Base-by-base conservation (phyloP, 2,329 filamentous ascomycete genomes). In the Aspergillus ochraceoroseus region DNA sequence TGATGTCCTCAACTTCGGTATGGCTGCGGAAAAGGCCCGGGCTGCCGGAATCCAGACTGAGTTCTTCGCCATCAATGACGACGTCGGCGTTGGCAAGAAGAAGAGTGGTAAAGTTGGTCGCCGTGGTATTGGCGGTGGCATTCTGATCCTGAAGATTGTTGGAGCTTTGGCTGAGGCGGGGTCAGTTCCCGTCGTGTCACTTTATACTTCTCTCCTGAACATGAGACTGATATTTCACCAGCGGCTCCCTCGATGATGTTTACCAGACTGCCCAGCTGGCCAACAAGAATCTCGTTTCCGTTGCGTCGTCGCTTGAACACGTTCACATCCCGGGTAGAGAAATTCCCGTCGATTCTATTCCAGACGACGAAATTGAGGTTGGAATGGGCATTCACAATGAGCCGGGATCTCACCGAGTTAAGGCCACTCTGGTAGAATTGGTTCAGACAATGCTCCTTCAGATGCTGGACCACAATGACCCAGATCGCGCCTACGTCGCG, bases 51-150 rank as follows among this genome's bases (percentile, higher is more conserved):
- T 87, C 15, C 68, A 80, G 12, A 85, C 86, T 0, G 85, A 94
- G 61, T 94, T 95, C 83, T 80, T 94, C 7, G 84, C 94, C 6
- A 87, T 95, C 5, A 87, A 82, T 4, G 90, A 96, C 57, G 90
- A 96, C 64, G 88, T 89, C 2, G 88, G 89, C 29, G 89, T 96
- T 31, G 89, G 89, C 1, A 74, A 87, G 43, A 73, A 71, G 37
- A 83, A 83, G 60, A 83, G 85, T 7, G 89, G 90, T n/a, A 95
- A 95, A 62, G 90, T 95, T 11, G 90, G 90, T 1, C 73, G 90
- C 36, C 77, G 90, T 58, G 90, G 90, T 38, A 92, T 96, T 62
- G 89, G 87, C 2, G 90, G 90, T 20, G 94, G 88, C 4, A 86
- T 94, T 26, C 70, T 95, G 15, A 85, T 95, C n/a, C 76, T 89